Base-by-base conservation (phyloP, 345 rosid species). In the Camelina hispida region DNA sequence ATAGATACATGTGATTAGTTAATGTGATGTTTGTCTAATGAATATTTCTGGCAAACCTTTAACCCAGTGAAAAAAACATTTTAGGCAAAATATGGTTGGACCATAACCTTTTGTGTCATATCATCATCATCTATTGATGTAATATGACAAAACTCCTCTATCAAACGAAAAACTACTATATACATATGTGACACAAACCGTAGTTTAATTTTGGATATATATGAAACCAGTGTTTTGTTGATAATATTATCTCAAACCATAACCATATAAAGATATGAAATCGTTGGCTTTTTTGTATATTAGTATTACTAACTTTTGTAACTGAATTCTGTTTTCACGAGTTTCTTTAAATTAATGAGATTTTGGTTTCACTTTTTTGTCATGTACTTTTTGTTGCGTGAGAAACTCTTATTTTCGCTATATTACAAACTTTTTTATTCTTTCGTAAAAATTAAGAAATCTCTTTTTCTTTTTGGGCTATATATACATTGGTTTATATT, bases 341-440 rank as follows among this genome's bases (percentile, higher is more conserved):
- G 80, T 28, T 71, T 17, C 57, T 59, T 78, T 32, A 14, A 63
- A 38, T 72, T 57, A 38, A 18, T 20, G 13, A 44, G 9, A 46
- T 54, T 43, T 42, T 38, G 66, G 52, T 57, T 50, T 57, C 37
- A 35, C 57, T 66, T 72, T 44, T n/a, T 77, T 77, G 37, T 34
- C 76, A 77, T 71, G 67, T 77, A 57, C 76, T 71, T 71, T 59
- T 68, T 65, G 72, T 77, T 77, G 75, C 71, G 75, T 76, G 52
- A 25, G 34, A 51, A 62, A 61, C 57, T 61, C 57, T 0, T 60
- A 52, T 14, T 46, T 37, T 22, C 50, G 40, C 5, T 4, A 57
- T 2, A 11, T 9, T 28, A 30, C 7, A 52, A 28, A 28, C 15
- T 59, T 38, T 0, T 48, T 22, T n/a, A n/a, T n/a, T 48, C 56